Percentiles rank a stretch among this genome's conserved stretches.
Conservation (phyloP, 1,284 basidiomycete species). For the Caloboletus firmus region DNA sequence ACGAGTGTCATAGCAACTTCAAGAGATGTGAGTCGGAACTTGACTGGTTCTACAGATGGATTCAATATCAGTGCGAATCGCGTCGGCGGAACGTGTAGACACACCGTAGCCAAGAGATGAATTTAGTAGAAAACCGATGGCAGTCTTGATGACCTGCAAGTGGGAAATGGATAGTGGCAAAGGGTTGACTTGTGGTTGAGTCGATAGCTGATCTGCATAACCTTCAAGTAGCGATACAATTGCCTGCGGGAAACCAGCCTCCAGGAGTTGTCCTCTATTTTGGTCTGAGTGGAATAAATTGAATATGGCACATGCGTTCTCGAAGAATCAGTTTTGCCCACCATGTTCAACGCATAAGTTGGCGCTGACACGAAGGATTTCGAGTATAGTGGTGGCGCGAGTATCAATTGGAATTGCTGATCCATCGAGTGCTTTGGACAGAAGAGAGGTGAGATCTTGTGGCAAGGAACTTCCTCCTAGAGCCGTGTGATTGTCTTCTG, state of each 20-base stretch:
- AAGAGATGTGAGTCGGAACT: constrained; percentile 61
- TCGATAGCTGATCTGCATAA: constrained; percentile 57
- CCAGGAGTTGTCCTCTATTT: constrained; percentile 68
- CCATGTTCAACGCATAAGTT: constrained; percentile 83
- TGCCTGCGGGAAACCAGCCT: constrained; percentile 65
- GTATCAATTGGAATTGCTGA: constrained; percentile 45
- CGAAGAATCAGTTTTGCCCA: constrained; percentile 30
- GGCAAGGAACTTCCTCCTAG: constrained; percentile 66
- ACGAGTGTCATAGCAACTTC: constrained; percentile 68
- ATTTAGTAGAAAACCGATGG: constrained; percentile 80
- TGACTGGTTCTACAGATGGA: constrained; percentile 60
- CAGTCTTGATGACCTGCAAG: constrained; percentile 73
- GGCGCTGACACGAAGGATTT: constrained; percentile 72
- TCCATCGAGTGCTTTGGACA: constrained; percentile 54
- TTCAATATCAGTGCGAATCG: background rate
- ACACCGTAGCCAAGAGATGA: constrained; percentile 75
- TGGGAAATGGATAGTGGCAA: constrained; percentile 56
- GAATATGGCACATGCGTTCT: background rate
- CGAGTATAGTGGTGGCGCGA: constrained; percentile 53
- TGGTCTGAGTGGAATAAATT: constrained; percentile 42
- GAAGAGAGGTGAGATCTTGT: constrained; percentile 58
- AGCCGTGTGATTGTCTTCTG: constrained; percentile 69
- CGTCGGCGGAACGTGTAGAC: constrained; percentile 19
- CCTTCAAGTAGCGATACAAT: constrained; percentile 66
- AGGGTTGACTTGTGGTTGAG: constrained; percentile 42